These are phyloP conservation scores for Tulasnella sp. DNA, from an alignment of 768 basidiomycete genomes.

Conservation along the genomic window DNA sequence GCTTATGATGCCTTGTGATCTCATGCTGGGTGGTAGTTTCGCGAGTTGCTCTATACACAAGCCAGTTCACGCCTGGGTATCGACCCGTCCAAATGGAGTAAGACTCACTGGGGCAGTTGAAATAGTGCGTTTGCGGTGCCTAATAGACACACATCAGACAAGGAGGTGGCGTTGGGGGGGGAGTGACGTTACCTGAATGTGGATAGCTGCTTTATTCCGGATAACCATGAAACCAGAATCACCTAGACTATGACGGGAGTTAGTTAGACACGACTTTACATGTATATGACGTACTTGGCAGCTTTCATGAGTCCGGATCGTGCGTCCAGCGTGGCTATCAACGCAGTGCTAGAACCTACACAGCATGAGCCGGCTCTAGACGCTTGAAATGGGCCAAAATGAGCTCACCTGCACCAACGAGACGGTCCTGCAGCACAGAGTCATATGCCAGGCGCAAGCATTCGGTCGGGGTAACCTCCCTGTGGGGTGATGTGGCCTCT, in stretches of 20 bases:
- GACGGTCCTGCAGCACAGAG: conserved; percentile 54
- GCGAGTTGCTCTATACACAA: conserved; percentile 14
- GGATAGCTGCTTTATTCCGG: conserved; percentile 9
- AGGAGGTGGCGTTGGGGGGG: background rate
- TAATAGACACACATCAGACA: conserved; percentile 20
- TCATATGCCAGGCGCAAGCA: conserved; percentile 62
- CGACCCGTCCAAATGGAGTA: background rate
- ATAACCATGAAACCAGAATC: conserved; percentile 23
- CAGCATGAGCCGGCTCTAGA: conserved; percentile 10
- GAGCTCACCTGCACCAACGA: conserved; percentile 28
- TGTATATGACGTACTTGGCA: conserved; percentile 16
- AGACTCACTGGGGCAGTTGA: conserved; percentile 35
- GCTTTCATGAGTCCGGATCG: conserved; percentile 14
- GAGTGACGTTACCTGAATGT: conserved; percentile 1
- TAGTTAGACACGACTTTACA: background rate
- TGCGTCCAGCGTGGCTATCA: conserved; percentile 30
- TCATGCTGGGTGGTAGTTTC: conserved; percentile 14
- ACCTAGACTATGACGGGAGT: conserved; percentile 18
- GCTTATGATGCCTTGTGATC: conserved; percentile 1
- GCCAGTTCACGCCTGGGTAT: conserved; percentile 22
- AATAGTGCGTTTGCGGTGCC: conserved; percentile 33
- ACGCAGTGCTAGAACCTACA: conserved; percentile 76
- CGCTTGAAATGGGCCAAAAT: background rate
- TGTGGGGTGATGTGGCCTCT: background rate
- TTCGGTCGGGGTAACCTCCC: conserved; percentile 27